Percentiles rank a stretch among this genome's conserved stretches.
Evolutionary conservation across 306 rosid genomes (phyloP).

Genomic region (Boehmeria nivea): DNA sequence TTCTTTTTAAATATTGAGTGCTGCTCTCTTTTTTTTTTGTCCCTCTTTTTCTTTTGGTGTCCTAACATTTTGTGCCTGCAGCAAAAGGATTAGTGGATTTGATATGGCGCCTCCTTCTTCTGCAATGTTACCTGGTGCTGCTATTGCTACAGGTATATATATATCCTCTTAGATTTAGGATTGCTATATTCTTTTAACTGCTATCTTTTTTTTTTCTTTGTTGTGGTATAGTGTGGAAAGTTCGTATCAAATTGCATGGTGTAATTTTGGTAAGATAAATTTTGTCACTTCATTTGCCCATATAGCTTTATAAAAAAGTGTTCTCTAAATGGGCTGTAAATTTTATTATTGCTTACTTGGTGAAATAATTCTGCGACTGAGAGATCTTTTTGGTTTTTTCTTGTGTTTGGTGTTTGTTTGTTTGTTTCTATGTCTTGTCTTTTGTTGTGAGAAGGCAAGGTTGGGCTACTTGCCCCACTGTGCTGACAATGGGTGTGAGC

Average conservation of each 20-base stretch:
- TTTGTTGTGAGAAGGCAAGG: slow-evolving; percentile 98
- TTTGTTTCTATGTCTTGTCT: slow-evolving; percentile 96
- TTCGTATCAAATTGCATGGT: slow-evolving; percentile 87
- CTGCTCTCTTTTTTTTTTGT: too few relatives aligned
- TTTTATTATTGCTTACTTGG: slow-evolving; percentile 52
- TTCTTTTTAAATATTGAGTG: not conserved
- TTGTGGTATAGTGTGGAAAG: slow-evolving; percentile 84
- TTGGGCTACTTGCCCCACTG: slow-evolving; percentile 99
- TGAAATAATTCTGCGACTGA: slow-evolving; percentile 88
- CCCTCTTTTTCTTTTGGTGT: slow-evolving; percentile 17
- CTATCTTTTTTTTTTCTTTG: slow-evolving; percentile 42
- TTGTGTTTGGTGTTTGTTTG: slow-evolving; percentile 92
- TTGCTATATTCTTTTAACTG: slow-evolving; percentile 52
- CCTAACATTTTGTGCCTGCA: slow-evolving; percentile 44
- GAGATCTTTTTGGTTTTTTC: slow-evolving; percentile 87
- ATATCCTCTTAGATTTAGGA: slow-evolving; percentile 22
- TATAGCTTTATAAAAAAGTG: slow-evolving; percentile 41
- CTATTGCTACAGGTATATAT: slow-evolving; percentile 67
- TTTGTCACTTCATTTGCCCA: slow-evolving; percentile 48
- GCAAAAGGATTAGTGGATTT: slow-evolving; percentile 99
- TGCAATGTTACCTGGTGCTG: slow-evolving; percentile 61
- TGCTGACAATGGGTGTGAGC: slow-evolving; percentile 99
- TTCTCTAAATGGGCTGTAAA: slow-evolving; percentile 49
- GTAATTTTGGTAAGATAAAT: slow-evolving; percentile 85
- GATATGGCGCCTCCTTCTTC: slow-evolving; percentile 98